These are phyloP conservation scores for Leucaena leucocephala DNA, from an alignment of 306 rosid genomes.

Conservation along the genomic window DNA sequence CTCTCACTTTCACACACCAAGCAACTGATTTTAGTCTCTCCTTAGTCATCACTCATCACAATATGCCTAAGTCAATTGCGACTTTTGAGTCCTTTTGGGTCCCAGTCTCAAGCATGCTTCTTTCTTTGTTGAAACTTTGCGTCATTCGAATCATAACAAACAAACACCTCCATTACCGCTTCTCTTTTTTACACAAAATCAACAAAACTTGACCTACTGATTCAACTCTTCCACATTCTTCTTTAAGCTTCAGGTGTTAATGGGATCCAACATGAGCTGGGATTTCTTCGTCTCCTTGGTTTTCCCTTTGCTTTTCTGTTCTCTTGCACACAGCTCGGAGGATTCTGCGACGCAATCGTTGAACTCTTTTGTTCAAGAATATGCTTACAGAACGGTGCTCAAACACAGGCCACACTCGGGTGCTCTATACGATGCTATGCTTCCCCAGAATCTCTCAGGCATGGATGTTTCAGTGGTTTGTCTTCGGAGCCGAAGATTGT, in stretches of 20 bases:
- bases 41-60: constrained; percentile 20
- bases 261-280: constrained; percentile 44
- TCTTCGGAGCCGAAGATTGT: constrained; percentile 70
- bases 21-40: constrained; percentile 1
- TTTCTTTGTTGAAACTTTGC: constrained; percentile 45
- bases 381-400: constrained; percentile 55
- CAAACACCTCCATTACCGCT: not conserved
- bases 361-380: constrained; percentile 58
- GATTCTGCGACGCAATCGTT: constrained; percentile 50
- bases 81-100: constrained; percentile 50
- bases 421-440: constrained; percentile 55
- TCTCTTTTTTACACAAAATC: not conserved
- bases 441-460: constrained; percentile 71
- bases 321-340: constrained; percentile 47
- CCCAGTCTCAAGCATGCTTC: constrained; percentile 57
- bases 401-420: constrained; percentile 69
- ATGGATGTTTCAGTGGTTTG: constrained; percentile 66
- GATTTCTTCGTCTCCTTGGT: constrained; percentile 43
- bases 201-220: not conserved
- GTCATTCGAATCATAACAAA: constrained; percentile 31
- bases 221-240: not conserved
- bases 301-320: constrained; percentile 43
- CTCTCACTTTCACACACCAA: constrained; percentile 15
- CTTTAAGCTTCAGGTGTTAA: constrained; percentile 8
- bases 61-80: constrained; percentile 28